Percentiles rank a stretch among this genome's conserved stretches.
phyloP scores from a whole-genome alignment of 306 rosid species.

The Datisca glomerata region DNA sequence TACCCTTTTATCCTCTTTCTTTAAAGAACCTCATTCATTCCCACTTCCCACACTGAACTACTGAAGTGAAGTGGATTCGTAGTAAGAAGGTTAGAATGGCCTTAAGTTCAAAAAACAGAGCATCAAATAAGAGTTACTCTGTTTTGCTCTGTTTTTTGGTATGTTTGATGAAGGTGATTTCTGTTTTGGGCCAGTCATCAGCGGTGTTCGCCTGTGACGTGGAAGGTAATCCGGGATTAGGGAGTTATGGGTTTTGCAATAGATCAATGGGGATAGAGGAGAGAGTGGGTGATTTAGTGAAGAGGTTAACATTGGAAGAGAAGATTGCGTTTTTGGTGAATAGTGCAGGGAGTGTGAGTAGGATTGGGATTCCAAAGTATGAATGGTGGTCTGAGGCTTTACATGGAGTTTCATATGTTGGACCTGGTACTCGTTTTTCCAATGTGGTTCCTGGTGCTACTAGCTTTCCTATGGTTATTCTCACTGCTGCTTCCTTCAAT shows the following conservation, averaged over 20 bases:
- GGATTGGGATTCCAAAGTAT: slow-evolving; percentile 82
- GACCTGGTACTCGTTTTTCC: slow-evolving; percentile 72
- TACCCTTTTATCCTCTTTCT: slow-evolving; percentile 8
- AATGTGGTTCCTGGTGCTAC: slow-evolving; percentile 69
- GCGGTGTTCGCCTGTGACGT: slow-evolving; percentile 58
- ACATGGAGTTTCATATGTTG: slow-evolving; percentile 80
- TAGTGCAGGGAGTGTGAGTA: slow-evolving; percentile 40
- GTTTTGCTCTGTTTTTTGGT: slow-evolving; percentile 32
- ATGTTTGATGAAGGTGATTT: slow-evolving; percentile 5
- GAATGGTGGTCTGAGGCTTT: slow-evolving; percentile 99
- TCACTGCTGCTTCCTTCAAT: slow-evolving; percentile 95
- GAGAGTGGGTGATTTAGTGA: slow-evolving; percentile 65
- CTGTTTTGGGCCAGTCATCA: slow-evolving; percentile 34
- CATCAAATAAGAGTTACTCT: slow-evolving; percentile 40
- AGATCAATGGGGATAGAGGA: slow-evolving; percentile 24
- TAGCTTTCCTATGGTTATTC: slow-evolving; percentile 83
- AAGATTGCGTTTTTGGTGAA: slow-evolving; percentile 53
- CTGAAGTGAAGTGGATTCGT: no score
- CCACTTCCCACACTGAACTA: no score
- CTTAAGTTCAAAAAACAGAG: slow-evolving; percentile 28
- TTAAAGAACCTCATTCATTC: background rate
- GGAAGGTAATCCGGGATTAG: slow-evolving; percentile 19
- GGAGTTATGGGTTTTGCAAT: slow-evolving; percentile 54
- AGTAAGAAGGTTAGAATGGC: no score
- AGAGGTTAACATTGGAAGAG: slow-evolving; percentile 69